Evolutionary conservation across 1,284 basidiomycete species (phyloP), one percentile per base, ranked within the genome.

Genomic region (Cryptococcus sp.): DNA sequence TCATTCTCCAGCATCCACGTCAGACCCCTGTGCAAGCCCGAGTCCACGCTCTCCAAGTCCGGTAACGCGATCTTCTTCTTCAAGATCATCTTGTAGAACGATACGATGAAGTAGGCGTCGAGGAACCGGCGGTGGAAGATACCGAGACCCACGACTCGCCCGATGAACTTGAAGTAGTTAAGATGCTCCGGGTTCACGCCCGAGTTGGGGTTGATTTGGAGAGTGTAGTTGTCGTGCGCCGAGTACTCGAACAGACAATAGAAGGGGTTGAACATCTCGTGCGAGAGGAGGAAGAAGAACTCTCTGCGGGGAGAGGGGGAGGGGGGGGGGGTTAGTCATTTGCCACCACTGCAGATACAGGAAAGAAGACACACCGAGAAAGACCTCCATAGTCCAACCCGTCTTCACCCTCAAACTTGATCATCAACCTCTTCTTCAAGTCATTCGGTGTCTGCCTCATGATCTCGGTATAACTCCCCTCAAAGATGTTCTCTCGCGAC

Each of bases 131-230:
- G 85, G 77, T 99, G 96, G 86, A 97, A 99, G 76, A 98, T 96
- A 55, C 91, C 94, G 20, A 98, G 83, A 59, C 94, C 95, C 64
- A 98, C 82, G 60, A 88, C 87, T 53, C 96, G 86, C 18, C 96
- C 95, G 63, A 98, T 97, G 77, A 98, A 98, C 81, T 96, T 97
- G 87, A 98, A 98, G 81, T 98, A 99, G 80, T 93, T 97, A 67
- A 99, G 79, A 78, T 99, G 96, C 76, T 99, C 96, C 0, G 95
- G 96, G 77, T 98, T 98, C 73, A 98, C 91, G 56, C 89, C 91
- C 15, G 92, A 96, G 66, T 94, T 93, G 50, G 93, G 93, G 78
- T 97, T 97, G 79, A 97, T 95, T 79, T 97, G 94, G 12, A 98
- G 85, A 4, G 96, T 99, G 79, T 98, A 98, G 80, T 98, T 98